Evolutionary conservation across 148 eudicot species (phyloP).

Genomic region (Camellia japonica): DNA sequence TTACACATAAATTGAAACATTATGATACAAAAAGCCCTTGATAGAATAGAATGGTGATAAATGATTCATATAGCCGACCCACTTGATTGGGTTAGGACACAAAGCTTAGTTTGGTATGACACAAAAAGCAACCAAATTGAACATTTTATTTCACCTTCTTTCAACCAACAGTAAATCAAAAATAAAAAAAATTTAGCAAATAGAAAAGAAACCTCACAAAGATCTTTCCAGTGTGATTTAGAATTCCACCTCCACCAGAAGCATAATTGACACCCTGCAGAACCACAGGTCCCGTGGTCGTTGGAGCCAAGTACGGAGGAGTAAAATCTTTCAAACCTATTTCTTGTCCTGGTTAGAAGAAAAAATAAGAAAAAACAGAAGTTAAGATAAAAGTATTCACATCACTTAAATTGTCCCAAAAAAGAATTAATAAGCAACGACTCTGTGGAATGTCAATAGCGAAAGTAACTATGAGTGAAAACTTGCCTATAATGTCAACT

Average conservation of each 20-base stretch:
- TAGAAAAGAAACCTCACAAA: conserved; percentile 49
- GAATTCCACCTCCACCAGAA: conserved; percentile 92
- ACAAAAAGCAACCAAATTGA: neutral
- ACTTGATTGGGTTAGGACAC: too few relatives aligned
- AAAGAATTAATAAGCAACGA: neutral
- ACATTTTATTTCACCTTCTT: too few relatives aligned
- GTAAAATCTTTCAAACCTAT: conserved; percentile 50
- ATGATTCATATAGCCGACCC: too few relatives aligned
- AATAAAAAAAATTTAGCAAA: neutral
- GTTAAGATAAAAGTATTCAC: neutral
- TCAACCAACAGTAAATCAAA: neutral
- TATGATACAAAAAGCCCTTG: neutral
- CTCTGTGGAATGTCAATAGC: neutral
- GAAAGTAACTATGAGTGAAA: neutral
- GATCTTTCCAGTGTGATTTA: conserved; percentile 58
- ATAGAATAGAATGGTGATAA: too few relatives aligned
- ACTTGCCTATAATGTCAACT: conserved; percentile 61
- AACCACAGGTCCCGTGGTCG: conserved; percentile 47
- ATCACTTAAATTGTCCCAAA: neutral
- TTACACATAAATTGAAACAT: neutral
- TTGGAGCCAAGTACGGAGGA: conserved; percentile 88
- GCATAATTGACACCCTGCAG: conserved; percentile 86
- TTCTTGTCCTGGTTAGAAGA: conserved; percentile 47
- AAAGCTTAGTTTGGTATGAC: neutral
- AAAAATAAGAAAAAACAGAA: neutral